Evolutionary conservation across 2,329 filamentous ascomycete genomes (phyloP).

Genomic region (Albophoma yamanashiensis): DNA sequence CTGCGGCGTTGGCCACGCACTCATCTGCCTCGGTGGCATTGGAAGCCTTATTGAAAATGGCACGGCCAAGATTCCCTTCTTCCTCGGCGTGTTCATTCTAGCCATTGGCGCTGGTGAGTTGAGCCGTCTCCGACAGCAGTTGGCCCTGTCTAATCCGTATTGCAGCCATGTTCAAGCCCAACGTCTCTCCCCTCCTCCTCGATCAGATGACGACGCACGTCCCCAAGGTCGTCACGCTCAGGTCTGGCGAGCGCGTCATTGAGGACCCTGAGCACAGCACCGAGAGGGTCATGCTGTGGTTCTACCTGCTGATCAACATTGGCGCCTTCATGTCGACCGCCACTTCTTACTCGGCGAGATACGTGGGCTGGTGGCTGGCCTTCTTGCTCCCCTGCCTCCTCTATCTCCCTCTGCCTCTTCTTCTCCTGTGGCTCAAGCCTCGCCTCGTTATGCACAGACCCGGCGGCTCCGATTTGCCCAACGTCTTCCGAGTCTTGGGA

Average conservation of each 20-base stretch:
- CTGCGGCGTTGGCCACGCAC: constrained; percentile 57
- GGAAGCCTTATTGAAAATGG: constrained; percentile 31
- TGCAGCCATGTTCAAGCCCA: constrained; percentile 53
- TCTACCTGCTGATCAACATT: constrained; percentile 44
- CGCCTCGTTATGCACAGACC: constrained; percentile 47
- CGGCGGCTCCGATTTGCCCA: constrained; percentile 53
- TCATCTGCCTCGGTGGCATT: constrained; percentile 52
- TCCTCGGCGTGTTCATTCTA: constrained; percentile 48
- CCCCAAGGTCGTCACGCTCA: constrained; percentile 19
- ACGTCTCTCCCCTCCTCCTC: constrained; percentile 57
- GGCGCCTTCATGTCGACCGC: constrained; percentile 41
- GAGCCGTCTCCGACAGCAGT: not conserved
- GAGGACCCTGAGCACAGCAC: constrained; percentile 57
- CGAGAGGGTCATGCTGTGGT: constrained; percentile 57
- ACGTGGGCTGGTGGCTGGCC: constrained; percentile 38
- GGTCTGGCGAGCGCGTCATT: constrained; percentile 52
- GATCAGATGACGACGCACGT: constrained; percentile 52
- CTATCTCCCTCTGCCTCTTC: constrained; percentile 46
- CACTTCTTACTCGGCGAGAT: constrained; percentile 41
- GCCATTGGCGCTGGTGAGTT: constrained; percentile 46
- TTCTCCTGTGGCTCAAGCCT: constrained; percentile 46
- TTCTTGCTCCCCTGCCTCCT: constrained; percentile 35
- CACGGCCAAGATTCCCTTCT: constrained; percentile 39
- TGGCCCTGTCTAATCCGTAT: not conserved
- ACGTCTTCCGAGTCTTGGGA: constrained; percentile 43